Base-by-base conservation (phyloP, 2,329 filamentous ascomycete species). In the Ophiostoma ips region DNA sequence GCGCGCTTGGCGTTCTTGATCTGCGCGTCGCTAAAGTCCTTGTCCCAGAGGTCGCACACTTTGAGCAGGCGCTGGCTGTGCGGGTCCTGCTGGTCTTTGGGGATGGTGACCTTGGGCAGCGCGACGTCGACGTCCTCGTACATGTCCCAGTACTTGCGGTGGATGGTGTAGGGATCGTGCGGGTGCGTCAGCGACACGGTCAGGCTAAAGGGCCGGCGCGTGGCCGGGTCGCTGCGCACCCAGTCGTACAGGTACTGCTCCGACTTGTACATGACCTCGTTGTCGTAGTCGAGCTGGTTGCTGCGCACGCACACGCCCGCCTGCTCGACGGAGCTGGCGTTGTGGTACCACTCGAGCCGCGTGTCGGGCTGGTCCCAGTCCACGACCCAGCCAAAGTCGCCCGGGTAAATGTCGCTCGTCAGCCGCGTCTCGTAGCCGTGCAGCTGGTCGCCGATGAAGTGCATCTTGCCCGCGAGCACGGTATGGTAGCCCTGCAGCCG, bases 331-430 rank as follows among this genome's bases (percentile, higher is more conserved):
- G 88, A 95, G 61, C 86, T 89, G 67, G 89, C 88, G 64, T 95
- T 95, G 72, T 95, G 89, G 64, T 92, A 95, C 86, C 88, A 95
- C 67, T 95, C 89, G 38, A 90, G 79, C 43, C 89, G 78, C 37
- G 79, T 81, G 33, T 88, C 82, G 11, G 89, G 88, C 64, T 89
- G 81, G 63, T 95, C 89, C 89, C 89, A 95, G 68, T 95, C 89
- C 55, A 95, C 89, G 12, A 83, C 83, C 89, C 89, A 95, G 56
- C 89, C 89, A 62, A 92, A 88, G 62, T 95, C 89, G 52, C 84
- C 89, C 1, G 89, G 89, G 65, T 95, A 95, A 62, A 95, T 95
- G 64, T 95, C 89, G 57, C 83, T 86, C n/a, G 89, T 95, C 60
- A 95, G 73, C 51, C 89, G 80, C 60, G 87, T 84, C 70, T 95